Base-by-base conservation (phyloP, 148 eudicot species). In the Polygonum maritimum region DNA sequence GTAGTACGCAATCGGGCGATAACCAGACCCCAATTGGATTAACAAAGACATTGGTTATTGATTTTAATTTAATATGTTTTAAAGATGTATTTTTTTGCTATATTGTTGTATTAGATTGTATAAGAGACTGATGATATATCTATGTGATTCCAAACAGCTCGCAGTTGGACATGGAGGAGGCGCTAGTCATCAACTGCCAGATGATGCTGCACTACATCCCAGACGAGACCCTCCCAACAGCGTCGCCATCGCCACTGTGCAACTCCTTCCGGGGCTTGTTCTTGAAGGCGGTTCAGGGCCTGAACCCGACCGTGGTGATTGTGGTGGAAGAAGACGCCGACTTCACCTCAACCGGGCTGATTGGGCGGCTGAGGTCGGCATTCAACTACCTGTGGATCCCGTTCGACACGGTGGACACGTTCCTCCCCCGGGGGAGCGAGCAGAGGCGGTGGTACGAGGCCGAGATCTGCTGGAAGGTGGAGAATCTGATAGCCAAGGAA, bases 391-490 rank as follows among this genome's bases (percentile, higher is more conserved):
- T 95, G 7, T 95, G 98, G 98, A 92, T 95, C 80, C 98, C 97
- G 0, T 92, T 83, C n/a, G 98, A 95, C 71, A 90, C 90, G 10
- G 84, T 89, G 22, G 98, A 95, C 74, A 92, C 98, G 48, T 92
- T 90, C 67, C 80, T 94, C 8, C 87, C 97, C 0, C 74, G 73
- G 70, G 93, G 89, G 26, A 90, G 91, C 76, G 84, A 86, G 78
- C 89, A 94, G 69, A 84, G 97, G 77, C 87, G 92, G 75, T 92
- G 98, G 97, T 95, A 89, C 71, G 98, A 95, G 75, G 96, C 91
- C 0, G 96, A 90, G 47, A 77, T 92, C 1, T 83, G 87, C 51
- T 90, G 96, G 97, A 95, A 92, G 78, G 89, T 95, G 13, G 96
- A 95, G 76, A 92, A 95, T 79, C 89, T 95, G 81, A 78, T 95